A percentile compares a stretch with the other conserved stretches of the same genome.
Evolutionary conservation across 2,329 filamentous ascomycete genomes (phyloP).

Genomic region (Pleomassaria siparia): DNA sequence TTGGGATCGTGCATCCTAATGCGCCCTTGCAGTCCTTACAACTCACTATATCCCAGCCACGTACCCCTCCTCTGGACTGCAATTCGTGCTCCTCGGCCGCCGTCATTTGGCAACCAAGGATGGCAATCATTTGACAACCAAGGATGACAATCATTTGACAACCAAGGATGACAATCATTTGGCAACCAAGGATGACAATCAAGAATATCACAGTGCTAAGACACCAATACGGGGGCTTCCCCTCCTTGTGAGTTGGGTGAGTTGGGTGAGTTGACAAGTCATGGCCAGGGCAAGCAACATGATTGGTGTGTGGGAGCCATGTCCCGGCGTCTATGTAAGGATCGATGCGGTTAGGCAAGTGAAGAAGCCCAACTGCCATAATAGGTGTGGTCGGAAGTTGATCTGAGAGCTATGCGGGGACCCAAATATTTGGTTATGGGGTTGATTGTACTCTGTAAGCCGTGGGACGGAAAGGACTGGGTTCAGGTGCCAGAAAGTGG

Average conservation of each 20-base stretch:
- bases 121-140: not conserved
- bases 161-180: not conserved
- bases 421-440: not conserved
- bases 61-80: not conserved
- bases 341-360: not conserved
- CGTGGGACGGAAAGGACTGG: not conserved
- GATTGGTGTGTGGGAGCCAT: slow-evolving; percentile 3
- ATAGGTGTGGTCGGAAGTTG: not conserved
- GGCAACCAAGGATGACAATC: not conserved
- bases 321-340: slow-evolving; percentile 1
- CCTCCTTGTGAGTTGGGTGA: too few relatives aligned
- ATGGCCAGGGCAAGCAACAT: not conserved
- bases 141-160: not conserved
- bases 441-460: not conserved
- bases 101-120: not conserved
- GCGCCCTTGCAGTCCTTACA: not conserved
- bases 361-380: slow-evolving; percentile 1
- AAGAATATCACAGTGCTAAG: slow-evolving; percentile 4
- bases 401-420: not conserved
- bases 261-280: not conserved
- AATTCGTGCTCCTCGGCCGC: not conserved
- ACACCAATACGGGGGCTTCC: slow-evolving; percentile 3
- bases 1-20: too few relatives aligned
- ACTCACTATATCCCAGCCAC: not conserved
- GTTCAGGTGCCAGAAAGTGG: not conserved